Evolutionary conservation across 495 filamentous ascomycete genomes (phyloP).

Genomic region (Paragyromitra xinjiangensis): DNA sequence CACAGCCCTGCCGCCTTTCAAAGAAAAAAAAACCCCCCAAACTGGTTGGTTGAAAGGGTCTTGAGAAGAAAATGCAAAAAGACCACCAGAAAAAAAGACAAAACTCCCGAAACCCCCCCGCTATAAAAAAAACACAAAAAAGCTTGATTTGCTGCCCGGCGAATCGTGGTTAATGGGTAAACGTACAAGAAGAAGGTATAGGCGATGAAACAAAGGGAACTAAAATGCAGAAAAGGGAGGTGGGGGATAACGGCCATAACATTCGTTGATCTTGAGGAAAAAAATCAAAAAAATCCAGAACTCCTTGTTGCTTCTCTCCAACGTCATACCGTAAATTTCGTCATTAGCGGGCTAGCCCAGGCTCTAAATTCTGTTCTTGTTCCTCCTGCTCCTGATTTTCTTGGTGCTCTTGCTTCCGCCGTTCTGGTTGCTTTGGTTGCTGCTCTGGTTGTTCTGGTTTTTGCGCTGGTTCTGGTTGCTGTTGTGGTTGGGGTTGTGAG

Average conservation of each 20-base stretch:
- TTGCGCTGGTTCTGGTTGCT: background rate
- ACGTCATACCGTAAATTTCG: conserved; percentile 24
- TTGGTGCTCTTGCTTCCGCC: background rate
- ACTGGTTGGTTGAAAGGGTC: background rate
- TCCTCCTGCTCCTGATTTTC: background rate
- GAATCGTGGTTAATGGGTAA: conserved; percentile 20
- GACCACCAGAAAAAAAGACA: conserved; percentile 19
- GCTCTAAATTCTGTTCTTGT: conserved; percentile 8
- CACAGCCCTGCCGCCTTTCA: conserved; percentile 12
- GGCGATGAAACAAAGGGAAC: background rate
- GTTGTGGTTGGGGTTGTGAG: background rate
- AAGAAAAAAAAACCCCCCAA: background rate
- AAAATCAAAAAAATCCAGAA: conserved; percentile 22
- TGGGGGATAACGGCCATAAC: conserved; percentile 14
- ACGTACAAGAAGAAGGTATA: conserved; percentile 20
- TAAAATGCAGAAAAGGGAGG: conserved; percentile 15
- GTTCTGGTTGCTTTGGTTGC: background rate
- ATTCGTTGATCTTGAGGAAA: background rate
- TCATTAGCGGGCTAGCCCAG: conserved; percentile 39
- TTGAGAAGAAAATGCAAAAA: conserved; percentile 2
- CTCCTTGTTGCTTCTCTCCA: background rate
- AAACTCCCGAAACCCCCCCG: conserved; percentile 28
- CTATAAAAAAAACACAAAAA: conserved; percentile 12
- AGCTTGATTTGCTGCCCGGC: conserved; percentile 27
- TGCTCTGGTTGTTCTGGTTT: background rate